Conservation (phyloP, 2,329 filamentous ascomycete species). For the Leptodontidium sp. region DNA sequence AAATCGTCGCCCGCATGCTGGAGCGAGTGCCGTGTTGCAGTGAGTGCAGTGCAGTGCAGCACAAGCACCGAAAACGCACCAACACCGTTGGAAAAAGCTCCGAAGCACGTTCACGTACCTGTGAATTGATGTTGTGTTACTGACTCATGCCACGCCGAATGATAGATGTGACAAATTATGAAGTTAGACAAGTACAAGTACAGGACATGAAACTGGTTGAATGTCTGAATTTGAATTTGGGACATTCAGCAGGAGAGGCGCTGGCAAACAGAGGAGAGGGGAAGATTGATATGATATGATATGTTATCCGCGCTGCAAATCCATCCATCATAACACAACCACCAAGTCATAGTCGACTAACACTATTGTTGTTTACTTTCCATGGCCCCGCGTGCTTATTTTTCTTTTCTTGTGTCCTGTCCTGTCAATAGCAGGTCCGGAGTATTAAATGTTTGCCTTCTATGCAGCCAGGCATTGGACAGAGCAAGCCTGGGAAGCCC, state of each 20-base stretch:
- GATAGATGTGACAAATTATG: background rate
- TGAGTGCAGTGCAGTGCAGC: background rate
- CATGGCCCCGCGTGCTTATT: background rate
- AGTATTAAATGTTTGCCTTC: constrained; percentile 25
- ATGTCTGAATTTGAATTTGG: background rate
- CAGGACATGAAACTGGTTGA: too few species aligned
- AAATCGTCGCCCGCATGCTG: constrained; percentile 31
- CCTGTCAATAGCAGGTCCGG: constrained; percentile 27
- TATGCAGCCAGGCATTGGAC: constrained; percentile 22
- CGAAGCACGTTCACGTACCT: background rate
- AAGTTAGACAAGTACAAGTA: background rate
- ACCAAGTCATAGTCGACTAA: constrained; percentile 3
- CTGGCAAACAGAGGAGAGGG: background rate
- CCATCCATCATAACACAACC: background rate
- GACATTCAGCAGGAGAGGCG: background rate
- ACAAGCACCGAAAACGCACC: constrained; percentile 7
- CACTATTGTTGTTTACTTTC: constrained; percentile 19
- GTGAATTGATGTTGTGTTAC: background rate
- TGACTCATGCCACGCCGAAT: constrained; percentile 4
- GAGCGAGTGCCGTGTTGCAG: background rate
- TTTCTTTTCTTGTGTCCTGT: constrained; percentile 13
- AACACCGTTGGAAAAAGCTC: background rate
- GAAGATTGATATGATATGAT: background rate
- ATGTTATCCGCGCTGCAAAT: background rate
- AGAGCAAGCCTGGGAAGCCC: background rate